Conservation (phyloP, 2,329 filamentous ascomycete species). For the Monosporascus ibericus region DNA sequence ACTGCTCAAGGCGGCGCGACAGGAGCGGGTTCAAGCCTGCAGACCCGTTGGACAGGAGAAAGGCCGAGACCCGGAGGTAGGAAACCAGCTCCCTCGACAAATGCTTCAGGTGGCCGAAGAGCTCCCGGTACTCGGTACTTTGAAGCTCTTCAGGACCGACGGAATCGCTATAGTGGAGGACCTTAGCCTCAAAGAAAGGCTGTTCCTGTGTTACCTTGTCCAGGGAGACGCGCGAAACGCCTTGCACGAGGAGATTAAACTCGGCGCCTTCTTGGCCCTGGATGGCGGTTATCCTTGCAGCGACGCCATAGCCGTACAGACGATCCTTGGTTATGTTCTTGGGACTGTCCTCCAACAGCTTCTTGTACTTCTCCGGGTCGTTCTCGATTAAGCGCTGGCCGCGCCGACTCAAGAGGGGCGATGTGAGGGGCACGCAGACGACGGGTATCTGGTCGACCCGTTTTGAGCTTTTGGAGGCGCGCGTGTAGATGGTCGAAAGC, state of each 20-base stretch:
- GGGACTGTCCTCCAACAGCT: slow-evolving; percentile 47
- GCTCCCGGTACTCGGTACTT: slow-evolving; percentile 39
- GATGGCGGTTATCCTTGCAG: slow-evolving; percentile 72
- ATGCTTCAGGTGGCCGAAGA: slow-evolving; percentile 77
- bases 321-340: slow-evolving; percentile 61
- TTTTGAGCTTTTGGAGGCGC: slow-evolving; percentile 61
- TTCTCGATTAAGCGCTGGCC: slow-evolving; percentile 71
- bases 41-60: slow-evolving; percentile 63
- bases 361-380: slow-evolving; percentile 46
- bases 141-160: slow-evolving; percentile 16
- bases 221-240: slow-evolving; percentile 68
- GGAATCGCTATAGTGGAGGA: slow-evolving; percentile 37
- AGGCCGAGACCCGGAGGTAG: slow-evolving; percentile 74
- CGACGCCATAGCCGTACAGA: slow-evolving; percentile 75
- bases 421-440: slow-evolving; percentile 80
- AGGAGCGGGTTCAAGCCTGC: slow-evolving; percentile 74
- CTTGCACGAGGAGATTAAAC: slow-evolving; percentile 81
- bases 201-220: slow-evolving; percentile 70
- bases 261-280: slow-evolving; percentile 71
- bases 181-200: slow-evolving; percentile 80
- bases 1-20: slow-evolving; percentile 77
- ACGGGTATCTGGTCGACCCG: slow-evolving; percentile 66
- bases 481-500: slow-evolving; percentile 77
- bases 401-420: slow-evolving; percentile 64
- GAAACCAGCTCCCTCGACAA: slow-evolving; percentile 81